These are phyloP conservation scores for Penicillium decumbens DNA, from an alignment of 2,329 filamentous ascomycete genomes.

Conservation along the genomic window DNA sequence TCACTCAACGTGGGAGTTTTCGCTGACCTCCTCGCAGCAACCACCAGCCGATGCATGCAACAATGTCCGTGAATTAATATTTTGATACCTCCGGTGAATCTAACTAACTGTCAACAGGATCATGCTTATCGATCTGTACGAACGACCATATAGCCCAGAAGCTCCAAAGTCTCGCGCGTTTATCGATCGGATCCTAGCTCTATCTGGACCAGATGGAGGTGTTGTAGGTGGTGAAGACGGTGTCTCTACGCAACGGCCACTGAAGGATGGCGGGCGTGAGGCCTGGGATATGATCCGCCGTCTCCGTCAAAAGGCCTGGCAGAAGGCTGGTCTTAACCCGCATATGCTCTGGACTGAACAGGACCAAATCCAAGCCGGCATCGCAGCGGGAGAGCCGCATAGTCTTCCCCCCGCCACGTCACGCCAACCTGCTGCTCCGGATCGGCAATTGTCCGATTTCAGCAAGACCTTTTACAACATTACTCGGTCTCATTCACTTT, in stretches of 20 bases:
- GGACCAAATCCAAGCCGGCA: constrained; percentile 40
- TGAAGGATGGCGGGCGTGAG: constrained; percentile 47
- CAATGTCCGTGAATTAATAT: constrained; percentile 29
- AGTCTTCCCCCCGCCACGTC: neutral
- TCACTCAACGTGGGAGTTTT: too few species aligned
- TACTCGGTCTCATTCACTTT: constrained; percentile 30
- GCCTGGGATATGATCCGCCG: constrained; percentile 48
- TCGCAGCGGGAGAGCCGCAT: constrained; percentile 18
- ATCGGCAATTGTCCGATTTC: constrained; percentile 29
- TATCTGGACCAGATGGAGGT: constrained; percentile 44
- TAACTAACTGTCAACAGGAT: constrained; percentile 32
- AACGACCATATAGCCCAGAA: constrained; percentile 44
- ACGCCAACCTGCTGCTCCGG: constrained; percentile 3
- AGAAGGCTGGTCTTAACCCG: constrained; percentile 46
- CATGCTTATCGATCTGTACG: constrained; percentile 48
- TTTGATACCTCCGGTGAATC: neutral
- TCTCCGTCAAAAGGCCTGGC: constrained; percentile 47
- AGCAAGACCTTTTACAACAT: constrained; percentile 35
- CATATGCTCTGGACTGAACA: constrained; percentile 46
- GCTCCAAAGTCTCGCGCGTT: constrained; percentile 44
- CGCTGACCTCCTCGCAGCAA: constrained; percentile 27
- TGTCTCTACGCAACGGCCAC: constrained; percentile 40
- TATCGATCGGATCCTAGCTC: constrained; percentile 45
- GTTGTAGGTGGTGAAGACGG: constrained; percentile 46
- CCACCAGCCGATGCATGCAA: constrained; percentile 45